phyloP scores from a whole-genome alignment of 768 basidiomycete genomes.

The Suillus americanus region DNA sequence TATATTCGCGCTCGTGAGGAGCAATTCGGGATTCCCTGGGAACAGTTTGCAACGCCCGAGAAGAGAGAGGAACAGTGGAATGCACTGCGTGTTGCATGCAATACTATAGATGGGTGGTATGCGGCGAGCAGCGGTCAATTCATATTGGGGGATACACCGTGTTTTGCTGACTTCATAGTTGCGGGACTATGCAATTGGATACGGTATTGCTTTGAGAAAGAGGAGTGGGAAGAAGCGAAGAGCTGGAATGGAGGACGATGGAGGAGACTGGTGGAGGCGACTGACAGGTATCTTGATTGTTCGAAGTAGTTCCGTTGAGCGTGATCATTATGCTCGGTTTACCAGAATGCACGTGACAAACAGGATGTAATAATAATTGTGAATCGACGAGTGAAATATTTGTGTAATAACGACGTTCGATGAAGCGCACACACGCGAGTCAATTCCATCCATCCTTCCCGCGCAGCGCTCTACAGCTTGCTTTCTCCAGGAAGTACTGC shows the following conservation, averaged over 20 bases:
- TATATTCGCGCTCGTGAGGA: slow-evolving; percentile 39
- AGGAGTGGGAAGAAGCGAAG: slow-evolving; percentile 10
- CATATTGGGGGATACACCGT: slow-evolving; percentile 18
- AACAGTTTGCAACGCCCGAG: slow-evolving; percentile 28
- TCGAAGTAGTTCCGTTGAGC: slow-evolving; percentile 3
- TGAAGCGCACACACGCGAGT: too few relatives aligned
- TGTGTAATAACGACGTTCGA: too few relatives aligned
- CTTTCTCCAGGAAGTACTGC: too few relatives aligned
- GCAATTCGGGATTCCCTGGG: slow-evolving; percentile 38
- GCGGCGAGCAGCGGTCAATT: slow-evolving; percentile 1
- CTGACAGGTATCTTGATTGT: slow-evolving; percentile 16
- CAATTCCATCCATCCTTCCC: too few relatives aligned
- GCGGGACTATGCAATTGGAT: slow-evolving; percentile 19
- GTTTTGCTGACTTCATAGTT: slow-evolving; percentile 19
- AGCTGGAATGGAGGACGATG: slow-evolving; percentile 15
- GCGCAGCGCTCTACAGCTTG: too few relatives aligned
- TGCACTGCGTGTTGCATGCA: slow-evolving; percentile 33
- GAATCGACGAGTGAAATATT: slow-evolving; percentile 15
- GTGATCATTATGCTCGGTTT: neutral
- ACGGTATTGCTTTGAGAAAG: slow-evolving; percentile 8
- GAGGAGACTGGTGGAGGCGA: slow-evolving; percentile 14
- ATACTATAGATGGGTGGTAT: slow-evolving; percentile 17
- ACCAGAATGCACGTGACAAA: neutral
- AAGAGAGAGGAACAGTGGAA: slow-evolving; percentile 35
- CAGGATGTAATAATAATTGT: neutral